Conservation (phyloP, 1,284 basidiomycete genomes). For the Tilletia caries region DNA sequence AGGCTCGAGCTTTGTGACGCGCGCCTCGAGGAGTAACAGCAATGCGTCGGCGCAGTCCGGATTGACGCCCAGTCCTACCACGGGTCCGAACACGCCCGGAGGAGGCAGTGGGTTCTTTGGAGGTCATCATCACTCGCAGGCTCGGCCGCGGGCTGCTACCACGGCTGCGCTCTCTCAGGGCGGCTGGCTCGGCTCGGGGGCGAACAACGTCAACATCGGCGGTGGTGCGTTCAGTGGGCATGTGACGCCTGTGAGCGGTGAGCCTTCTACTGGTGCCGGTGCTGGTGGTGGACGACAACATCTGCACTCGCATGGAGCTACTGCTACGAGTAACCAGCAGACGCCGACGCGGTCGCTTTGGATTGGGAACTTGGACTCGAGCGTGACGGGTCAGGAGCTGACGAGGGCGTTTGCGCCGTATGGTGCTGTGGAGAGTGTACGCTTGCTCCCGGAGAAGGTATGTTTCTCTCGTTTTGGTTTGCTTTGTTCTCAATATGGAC, state of each 20-base stretch:
- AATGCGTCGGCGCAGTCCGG: background rate
- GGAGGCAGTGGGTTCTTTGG: background rate
- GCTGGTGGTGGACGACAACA: background rate
- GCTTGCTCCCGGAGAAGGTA: conserved; percentile 92
- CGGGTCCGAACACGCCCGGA: background rate
- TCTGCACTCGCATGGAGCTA: background rate
- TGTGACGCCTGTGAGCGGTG: background rate
- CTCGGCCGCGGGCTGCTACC: background rate
- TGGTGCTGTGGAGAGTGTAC: conserved; percentile 89
- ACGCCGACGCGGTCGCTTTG: conserved; percentile 91
- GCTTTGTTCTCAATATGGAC: background rate
- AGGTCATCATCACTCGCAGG: background rate
- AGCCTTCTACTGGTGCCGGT: too few relatives aligned
- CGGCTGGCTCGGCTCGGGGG: background rate
- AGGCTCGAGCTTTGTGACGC: background rate
- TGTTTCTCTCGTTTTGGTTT: conserved; percentile 31
- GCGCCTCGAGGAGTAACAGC: conserved; percentile 9
- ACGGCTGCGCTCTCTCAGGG: conserved; percentile 2
- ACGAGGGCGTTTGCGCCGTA: conserved; percentile 92
- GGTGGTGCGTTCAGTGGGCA: background rate
- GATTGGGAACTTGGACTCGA: conserved; percentile 94
- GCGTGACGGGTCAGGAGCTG: conserved; percentile 87
- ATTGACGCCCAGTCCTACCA: background rate
- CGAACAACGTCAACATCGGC: background rate
- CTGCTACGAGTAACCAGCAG: conserved; percentile 56